phyloP scores from a whole-genome alignment of 768 basidiomycete species.

The Auricularia heimuer region DNA sequence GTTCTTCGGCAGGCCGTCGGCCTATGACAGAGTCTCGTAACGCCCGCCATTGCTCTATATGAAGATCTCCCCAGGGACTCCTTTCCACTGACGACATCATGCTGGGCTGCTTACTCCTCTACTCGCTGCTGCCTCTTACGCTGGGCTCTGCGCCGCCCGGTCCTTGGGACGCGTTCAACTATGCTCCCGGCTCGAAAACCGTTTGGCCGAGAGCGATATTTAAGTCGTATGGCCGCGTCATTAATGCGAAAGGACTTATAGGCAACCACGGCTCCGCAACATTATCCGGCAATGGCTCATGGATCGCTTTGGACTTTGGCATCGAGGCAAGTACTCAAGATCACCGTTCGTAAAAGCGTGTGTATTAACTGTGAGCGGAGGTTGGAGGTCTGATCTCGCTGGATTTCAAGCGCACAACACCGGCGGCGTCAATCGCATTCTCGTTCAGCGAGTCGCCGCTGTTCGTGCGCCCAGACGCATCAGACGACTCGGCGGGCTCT shows the following conservation, averaged over 20 bases:
- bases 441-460: constrained; percentile 49
- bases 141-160: constrained; percentile 30
- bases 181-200: constrained; percentile 36
- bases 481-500: constrained; percentile 35
- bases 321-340: constrained; percentile 29
- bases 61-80: too few species aligned
- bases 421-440: constrained; percentile 18
- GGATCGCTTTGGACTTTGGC: constrained; percentile 47
- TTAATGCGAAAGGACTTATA: constrained; percentile 24
- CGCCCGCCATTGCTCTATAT: too few species aligned
- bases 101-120: too few species aligned
- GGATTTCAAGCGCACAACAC: constrained; percentile 27
- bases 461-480: constrained; percentile 42
- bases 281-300: constrained; percentile 31
- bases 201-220: constrained; percentile 36
- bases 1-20: too few species aligned
- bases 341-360: too few species aligned
- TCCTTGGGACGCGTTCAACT: constrained; percentile 46
- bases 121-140: neutral
- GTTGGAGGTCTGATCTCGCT: constrained; percentile 46
- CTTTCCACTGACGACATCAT: too few species aligned
- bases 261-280: constrained; percentile 28
- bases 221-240: constrained; percentile 26
- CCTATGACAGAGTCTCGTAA: too few species aligned
- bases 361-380: constrained; percentile 17